Evolutionary conservation across 495 filamentous ascomycete species (phyloP), one percentile per base, ranked within the genome.

Genomic region (Rhypophila decipiens): DNA sequence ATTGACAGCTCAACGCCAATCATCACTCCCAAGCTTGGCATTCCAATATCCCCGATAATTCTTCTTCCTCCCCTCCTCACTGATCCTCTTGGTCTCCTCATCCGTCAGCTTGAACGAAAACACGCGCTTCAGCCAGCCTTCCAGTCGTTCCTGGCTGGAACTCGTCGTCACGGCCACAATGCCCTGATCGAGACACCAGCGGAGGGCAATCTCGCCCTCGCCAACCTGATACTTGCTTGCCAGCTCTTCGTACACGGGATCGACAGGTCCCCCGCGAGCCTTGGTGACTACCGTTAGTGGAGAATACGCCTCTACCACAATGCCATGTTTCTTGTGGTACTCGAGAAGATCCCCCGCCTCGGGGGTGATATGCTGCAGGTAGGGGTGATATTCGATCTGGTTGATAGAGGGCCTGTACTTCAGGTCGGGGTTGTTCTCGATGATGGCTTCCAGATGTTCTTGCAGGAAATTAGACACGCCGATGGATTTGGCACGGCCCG

Each of bases 381-480:
- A 95, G 0, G 88, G 85, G 57, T 95, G 86, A 56, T 78, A 91
- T 65, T 96, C 88, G 50, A 95, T 86, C 71, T 95, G 89, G 65
- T 96, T 95, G 56, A 89, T 75, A 2, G 72, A 79, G 0, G 90
- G 90, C 11, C 70, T 60, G 18, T 78, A 59, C 34, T 70, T 80
- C n/a, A n/a, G n/a, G n/a, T n/a, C n/a, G 17, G 85, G 83, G 0
- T 80, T 87, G 46, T 21, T 15, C 15, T 79, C 64, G 11, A 94
- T 64, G 31, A 84, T 76, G 2, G 75, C 72, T 56, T 88, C 78
- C 15, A 96, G 69, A 57, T 95, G 77, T 29, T 67, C 61, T 27
- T 79, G 70, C 10, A 86, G 57, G 67, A 80, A 94, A 59, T 95
- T 96, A 50, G 85, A 90, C 3, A 95, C 88, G 11, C 89, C 90